Conservation (phyloP, 106 monocot species). For the Dioscorea alata region DNA sequence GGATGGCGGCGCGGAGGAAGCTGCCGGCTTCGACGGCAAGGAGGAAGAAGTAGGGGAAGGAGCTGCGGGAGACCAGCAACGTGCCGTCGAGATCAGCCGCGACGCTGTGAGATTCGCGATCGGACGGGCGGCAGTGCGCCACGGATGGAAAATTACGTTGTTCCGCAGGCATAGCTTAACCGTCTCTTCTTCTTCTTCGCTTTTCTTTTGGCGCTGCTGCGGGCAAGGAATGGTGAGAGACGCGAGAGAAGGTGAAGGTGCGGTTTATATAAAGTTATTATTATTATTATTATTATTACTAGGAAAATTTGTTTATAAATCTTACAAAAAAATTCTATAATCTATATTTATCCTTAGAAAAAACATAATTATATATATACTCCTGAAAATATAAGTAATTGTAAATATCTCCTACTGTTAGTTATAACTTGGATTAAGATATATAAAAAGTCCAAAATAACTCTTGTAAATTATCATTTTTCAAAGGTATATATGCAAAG, state of each 20-base stretch:
- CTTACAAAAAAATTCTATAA: too few species aligned
- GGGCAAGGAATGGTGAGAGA: not conserved
- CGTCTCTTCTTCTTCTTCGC: constrained; percentile 1
- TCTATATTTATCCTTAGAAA: too few species aligned
- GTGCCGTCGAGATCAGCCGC: constrained; percentile 89
- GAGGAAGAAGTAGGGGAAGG: constrained; percentile 95
- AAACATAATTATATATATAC: too few species aligned
- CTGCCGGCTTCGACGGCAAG: constrained; percentile 77
- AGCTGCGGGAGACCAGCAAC: constrained; percentile 61
- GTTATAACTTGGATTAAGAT: too few species aligned
- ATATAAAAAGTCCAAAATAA: too few species aligned
- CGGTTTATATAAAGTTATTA: not conserved
- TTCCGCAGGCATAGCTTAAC: constrained; percentile 2
- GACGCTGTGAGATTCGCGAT: constrained; percentile 26
- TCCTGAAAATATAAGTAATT: too few species aligned
- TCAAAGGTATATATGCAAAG: too few species aligned
- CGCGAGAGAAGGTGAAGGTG: not conserved
- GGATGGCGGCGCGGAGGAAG: constrained; percentile 49
- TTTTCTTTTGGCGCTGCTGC: not conserved
- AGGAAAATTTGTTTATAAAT: too few species aligned
- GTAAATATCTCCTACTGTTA: too few species aligned
- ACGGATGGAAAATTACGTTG: constrained; percentile 30
- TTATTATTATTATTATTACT: too few species aligned
- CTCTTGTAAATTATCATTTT: too few species aligned
- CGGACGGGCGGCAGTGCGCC: constrained; percentile 22